phyloP scores from a whole-genome alignment of 2,329 filamentous ascomycete species.

The Alternaria rosae region DNA sequence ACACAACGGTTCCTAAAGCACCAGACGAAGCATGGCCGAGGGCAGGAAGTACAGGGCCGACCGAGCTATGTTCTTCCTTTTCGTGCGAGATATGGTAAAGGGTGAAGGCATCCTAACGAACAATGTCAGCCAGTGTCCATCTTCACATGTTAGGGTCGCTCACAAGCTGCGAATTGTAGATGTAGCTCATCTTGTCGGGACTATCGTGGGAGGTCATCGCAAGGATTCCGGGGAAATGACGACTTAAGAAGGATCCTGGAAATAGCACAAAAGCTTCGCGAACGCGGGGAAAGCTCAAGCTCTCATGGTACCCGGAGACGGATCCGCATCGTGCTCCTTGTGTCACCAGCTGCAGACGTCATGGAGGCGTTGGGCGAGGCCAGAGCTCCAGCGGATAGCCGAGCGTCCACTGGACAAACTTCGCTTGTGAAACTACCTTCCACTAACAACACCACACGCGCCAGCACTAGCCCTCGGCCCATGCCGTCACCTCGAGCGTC shows the following conservation, averaged over 20 bases:
- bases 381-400: constrained; percentile 24
- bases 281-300: constrained; percentile 35
- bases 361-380: constrained; percentile 24
- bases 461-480: not conserved
- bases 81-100: constrained; percentile 54
- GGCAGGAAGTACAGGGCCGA: constrained; percentile 68
- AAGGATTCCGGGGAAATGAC: not conserved
- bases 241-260: not conserved
- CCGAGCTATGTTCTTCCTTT: constrained; percentile 30
- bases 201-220: constrained; percentile 14
- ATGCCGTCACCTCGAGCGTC: not conserved
- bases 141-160: constrained; percentile 8
- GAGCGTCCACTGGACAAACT: constrained; percentile 17
- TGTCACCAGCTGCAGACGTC: constrained; percentile 28
- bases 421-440: constrained; percentile 24
- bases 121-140: not conserved
- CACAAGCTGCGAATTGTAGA: constrained; percentile 57
- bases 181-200: constrained; percentile 37
- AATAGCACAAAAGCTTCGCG: constrained; percentile 3
- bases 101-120: constrained; percentile 50
- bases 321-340: constrained; percentile 26
- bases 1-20: constrained; percentile 77
- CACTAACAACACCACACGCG: constrained; percentile 2
- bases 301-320: constrained; percentile 23
- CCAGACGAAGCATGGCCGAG: constrained; percentile 84